Base-by-base conservation (phyloP, 1,284 basidiomycete genomes). In the Irpex lacteus region DNA sequence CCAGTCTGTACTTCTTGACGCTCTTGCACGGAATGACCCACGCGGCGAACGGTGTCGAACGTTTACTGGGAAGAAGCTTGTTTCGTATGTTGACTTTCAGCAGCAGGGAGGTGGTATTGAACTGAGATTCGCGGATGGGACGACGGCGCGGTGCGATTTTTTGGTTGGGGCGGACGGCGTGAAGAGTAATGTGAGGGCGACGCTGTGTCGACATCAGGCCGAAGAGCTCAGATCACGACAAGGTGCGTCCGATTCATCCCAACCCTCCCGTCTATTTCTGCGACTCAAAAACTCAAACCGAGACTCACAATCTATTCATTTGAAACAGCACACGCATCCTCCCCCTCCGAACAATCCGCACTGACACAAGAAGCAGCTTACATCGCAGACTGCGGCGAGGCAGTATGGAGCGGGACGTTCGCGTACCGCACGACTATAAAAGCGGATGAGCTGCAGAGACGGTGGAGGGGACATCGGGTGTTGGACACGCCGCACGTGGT, bases 101-200 rank as follows among this genome's bases (percentile, higher is more conserved):
- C 50, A 13, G 15, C 11, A n/a, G 7, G 21, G n/a, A 8, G 54
- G 54, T 19, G 21, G 50, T 0, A 75, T 84, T 18, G 71, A 66
- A 6, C 68, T 85, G n/a, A 65, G 71, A 11, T 85, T 86, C 66
- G 56, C 73, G 4, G 81, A 85, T 63, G 82, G 81, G 3, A 72
- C 77, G 1, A 73, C 72, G 0, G 77, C 79, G 2, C 9, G 54
- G 3, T 82, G 80, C 66, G 82, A 85, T 63, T 54, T 85, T 9
- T 75, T 85, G 15, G 72, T 85, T 2, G 50, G 50, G 4, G 50
- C 50, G 50, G 50, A 21, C 21, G 50, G 50, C 2, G 8, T 44
- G 40, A 44, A 44, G 40, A 44, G 40, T 15, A 44, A 44, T 15
- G 40, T 44, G 40, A 44, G 40, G 40, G 40, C 40, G 5, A 44